These are phyloP conservation scores for Pseudogymnoascus sp. DNA, from an alignment of 2,329 filamentous ascomycete species.

Conservation along the genomic window DNA sequence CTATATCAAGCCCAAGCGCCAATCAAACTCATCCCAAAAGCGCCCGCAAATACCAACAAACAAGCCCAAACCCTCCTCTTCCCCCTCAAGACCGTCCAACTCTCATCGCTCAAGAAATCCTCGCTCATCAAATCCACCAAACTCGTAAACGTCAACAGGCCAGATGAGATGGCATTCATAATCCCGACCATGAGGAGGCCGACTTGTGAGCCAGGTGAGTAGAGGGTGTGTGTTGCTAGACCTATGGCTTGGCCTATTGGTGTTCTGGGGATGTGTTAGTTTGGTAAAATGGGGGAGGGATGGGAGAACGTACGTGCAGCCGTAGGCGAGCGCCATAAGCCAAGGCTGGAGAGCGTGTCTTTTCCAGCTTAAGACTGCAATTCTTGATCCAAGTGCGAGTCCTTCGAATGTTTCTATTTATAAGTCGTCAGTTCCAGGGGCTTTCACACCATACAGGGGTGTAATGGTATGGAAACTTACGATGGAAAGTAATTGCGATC, in stretches of 20 bases:
- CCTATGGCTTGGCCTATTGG: conserved; percentile 75
- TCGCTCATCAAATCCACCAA: conserved; percentile 74
- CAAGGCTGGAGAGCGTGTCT: not conserved
- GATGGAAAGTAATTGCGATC: conserved; percentile 63
- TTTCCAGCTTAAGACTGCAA: conserved; percentile 39
- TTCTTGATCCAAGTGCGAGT: conserved; percentile 61
- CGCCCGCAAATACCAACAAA: conserved; percentile 50
- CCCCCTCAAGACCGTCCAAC: conserved; percentile 51
- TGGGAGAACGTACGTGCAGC: not conserved
- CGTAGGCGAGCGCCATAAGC: conserved; percentile 13
- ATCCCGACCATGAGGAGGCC: conserved; percentile 75
- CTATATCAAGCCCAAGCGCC: conserved; percentile 51
- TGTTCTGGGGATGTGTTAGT: conserved; percentile 42
- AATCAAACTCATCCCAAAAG: conserved; percentile 56
- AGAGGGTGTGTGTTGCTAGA: conserved; percentile 63
- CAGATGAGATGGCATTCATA: conserved; percentile 76
- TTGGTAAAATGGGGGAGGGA: not conserved
- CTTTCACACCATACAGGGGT: conserved; percentile 40
- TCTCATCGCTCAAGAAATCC: conserved; percentile 69
- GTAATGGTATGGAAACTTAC: conserved; percentile 31
- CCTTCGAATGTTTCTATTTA: conserved; percentile 38
- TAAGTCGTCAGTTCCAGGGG: conserved; percentile 18
- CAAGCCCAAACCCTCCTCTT: conserved; percentile 53
- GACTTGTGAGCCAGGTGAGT: conserved; percentile 65
- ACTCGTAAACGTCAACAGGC: conserved; percentile 68